These are phyloP conservation scores for Citrus reticulata DNA, from an alignment of 345 rosid genomes.

Conservation along the genomic window DNA sequence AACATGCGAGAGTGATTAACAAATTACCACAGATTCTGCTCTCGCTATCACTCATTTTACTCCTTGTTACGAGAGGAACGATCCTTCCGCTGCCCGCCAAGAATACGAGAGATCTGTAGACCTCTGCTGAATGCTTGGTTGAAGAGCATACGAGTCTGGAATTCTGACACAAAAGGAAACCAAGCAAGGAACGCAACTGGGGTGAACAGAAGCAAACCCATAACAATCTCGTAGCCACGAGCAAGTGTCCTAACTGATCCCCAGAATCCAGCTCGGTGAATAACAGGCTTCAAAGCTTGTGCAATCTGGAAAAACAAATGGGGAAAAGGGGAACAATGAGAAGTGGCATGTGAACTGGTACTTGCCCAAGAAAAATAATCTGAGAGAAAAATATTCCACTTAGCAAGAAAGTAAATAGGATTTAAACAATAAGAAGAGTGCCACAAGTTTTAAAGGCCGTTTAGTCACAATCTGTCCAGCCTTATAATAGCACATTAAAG, in stretches of 20 bases:
- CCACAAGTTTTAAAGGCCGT: not conserved
- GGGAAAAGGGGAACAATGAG: not conserved
- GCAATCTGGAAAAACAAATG: constrained; percentile 55
- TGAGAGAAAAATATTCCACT: not conserved
- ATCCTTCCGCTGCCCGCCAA: constrained; percentile 88
- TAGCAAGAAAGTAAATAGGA: not conserved
- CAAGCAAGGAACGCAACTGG: constrained; percentile 98
- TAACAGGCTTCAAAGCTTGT: constrained; percentile 85
- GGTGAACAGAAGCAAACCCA: constrained; percentile 92
- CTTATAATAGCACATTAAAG: not conserved
- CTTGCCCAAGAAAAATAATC: not conserved
- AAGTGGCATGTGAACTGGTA: not conserved
- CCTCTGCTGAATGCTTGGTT: constrained; percentile 99
- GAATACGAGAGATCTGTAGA: constrained; percentile 96
- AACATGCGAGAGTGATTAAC: not conserved
- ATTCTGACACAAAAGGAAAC: constrained; percentile 98
- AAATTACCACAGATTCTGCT: not conserved
- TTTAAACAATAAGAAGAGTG: not conserved
- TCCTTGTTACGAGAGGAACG: constrained; percentile 77
- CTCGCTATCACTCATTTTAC: constrained; percentile 15
- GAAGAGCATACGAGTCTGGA: constrained; percentile 98
- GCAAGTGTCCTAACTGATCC: constrained; percentile 87
- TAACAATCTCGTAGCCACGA: constrained; percentile 88
- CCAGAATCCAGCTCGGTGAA: constrained; percentile 79
- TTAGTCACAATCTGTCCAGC: not conserved